Conservation (phyloP, 306 rosid genomes). For the Vigna hirtella region DNA sequence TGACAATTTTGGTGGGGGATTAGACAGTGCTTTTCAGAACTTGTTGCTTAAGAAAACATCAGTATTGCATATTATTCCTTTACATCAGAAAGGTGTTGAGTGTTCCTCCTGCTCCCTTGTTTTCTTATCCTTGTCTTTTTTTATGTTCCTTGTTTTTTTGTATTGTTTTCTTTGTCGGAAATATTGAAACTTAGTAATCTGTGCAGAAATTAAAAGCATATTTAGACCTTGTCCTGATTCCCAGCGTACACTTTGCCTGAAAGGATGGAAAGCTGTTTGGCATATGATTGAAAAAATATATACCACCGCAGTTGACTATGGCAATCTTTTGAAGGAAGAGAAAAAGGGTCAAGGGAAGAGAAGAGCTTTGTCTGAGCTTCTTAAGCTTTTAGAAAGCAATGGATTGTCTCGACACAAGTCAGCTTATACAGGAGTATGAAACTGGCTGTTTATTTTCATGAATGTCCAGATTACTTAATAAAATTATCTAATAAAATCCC, state of each 20-base stretch:
- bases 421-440: constrained; percentile 60
- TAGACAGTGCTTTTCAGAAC: constrained; percentile 53
- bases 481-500: not conserved
- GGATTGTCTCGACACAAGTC: constrained; percentile 79
- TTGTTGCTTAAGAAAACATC: constrained; percentile 48
- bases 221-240: constrained; percentile 48
- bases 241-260: constrained; percentile 43
- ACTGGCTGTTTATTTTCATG: constrained; percentile 25
- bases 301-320: constrained; percentile 56
- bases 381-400: constrained; percentile 70
- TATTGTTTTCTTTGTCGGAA: not conserved
- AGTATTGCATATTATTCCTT: constrained; percentile 37
- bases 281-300: constrained; percentile 60
- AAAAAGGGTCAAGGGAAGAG: constrained; percentile 74
- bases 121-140: not conserved
- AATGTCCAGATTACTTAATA: constrained; percentile 18
- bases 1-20: constrained; percentile 55
- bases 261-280: constrained; percentile 75
- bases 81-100: constrained; percentile 44
- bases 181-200: constrained; percentile 23
- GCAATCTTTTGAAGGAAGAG: constrained; percentile 76
- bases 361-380: constrained; percentile 75
- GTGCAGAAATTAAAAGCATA: constrained; percentile 52
- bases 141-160: not conserved
- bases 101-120: constrained; percentile 33